phyloP scores from a whole-genome alignment of 2,329 filamentous ascomycete species.

The Capronia epimyces region DNA sequence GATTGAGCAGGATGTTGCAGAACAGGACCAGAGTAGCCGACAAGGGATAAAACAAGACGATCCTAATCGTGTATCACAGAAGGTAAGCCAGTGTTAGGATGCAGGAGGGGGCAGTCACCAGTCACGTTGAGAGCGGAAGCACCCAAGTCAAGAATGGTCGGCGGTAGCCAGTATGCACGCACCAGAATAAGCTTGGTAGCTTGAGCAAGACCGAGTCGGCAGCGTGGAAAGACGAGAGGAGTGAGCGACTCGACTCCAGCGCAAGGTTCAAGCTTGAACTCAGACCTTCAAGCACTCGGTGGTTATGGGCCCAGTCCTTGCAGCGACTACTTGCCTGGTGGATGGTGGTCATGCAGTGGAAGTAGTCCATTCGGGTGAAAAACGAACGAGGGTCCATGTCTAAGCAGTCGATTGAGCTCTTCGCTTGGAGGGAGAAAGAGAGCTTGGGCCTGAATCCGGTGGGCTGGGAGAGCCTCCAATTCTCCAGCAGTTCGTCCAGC shows the following conservation, averaged over 20 bases:
- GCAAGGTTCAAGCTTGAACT: constrained; percentile 51
- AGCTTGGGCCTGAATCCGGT: constrained; percentile 45
- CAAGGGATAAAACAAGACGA: constrained; percentile 1
- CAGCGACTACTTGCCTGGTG: constrained; percentile 53
- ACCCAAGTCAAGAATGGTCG: not conserved
- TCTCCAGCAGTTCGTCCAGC: constrained; percentile 53
- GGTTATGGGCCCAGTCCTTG: constrained; percentile 37
- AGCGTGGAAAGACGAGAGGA: constrained; percentile 43
- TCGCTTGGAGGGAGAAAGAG: constrained; percentile 37
- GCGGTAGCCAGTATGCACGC: too few relatives aligned
- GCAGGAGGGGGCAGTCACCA: too few relatives aligned
- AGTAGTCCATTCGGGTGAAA: constrained; percentile 51
- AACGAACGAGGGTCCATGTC: constrained; percentile 44
- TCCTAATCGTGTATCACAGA: not conserved
- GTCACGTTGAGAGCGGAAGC: too few relatives aligned
- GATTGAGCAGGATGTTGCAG: constrained; percentile 7
- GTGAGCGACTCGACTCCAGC: constrained; percentile 53
- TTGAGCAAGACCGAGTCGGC: not conserved
- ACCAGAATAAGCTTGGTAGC: constrained; percentile 8
- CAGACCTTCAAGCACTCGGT: constrained; percentile 43
- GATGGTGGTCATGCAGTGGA: constrained; percentile 52
- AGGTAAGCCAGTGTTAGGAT: not conserved
- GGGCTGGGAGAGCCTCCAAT: constrained; percentile 50
- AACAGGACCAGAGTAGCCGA: constrained; percentile 1
- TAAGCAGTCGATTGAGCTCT: constrained; percentile 26